These are phyloP conservation scores for Russula olivacea DNA, from an alignment of 768 basidiomycete species.

Conservation along the genomic window DNA sequence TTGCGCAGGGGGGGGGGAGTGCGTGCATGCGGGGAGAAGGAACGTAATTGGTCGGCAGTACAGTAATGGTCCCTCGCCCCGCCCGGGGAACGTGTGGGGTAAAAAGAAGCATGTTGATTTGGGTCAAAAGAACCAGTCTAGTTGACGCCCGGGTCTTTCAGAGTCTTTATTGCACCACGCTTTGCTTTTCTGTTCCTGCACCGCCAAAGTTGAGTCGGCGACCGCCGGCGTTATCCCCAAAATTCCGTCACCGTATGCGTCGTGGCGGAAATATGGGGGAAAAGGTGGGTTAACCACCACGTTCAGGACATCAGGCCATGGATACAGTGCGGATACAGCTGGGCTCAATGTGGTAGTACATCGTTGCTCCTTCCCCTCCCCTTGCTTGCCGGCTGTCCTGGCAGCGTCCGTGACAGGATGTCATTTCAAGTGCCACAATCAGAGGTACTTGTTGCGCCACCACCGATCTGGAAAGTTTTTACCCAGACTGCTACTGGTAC, in stretches of 20 bases:
- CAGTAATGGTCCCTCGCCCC: neutral
- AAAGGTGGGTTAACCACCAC: neutral
- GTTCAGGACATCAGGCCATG: neutral
- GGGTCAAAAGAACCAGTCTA: neutral
- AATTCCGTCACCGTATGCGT: too few relatives aligned
- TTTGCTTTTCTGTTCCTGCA: neutral
- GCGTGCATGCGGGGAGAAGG: too few relatives aligned
- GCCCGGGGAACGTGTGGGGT: too few relatives aligned
- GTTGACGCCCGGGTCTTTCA: too few relatives aligned
- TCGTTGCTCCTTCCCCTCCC: neutral
- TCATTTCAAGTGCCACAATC: neutral
- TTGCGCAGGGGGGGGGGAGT: too few relatives aligned
- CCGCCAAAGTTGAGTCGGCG: neutral
- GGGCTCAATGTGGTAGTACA: too few relatives aligned
- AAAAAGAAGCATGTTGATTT: too few relatives aligned
- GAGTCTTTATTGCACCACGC: too few relatives aligned
- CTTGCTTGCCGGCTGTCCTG: neutral
- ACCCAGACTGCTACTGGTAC: too few relatives aligned
- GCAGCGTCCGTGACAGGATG: neutral
- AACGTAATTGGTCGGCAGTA: neutral
- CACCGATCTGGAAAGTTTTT: neutral
- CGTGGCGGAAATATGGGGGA: neutral
- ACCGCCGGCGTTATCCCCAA: neutral
- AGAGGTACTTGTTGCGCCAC: neutral
- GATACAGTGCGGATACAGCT: neutral